Percentiles rank a stretch among this genome's conserved stretches.
These are phyloP conservation scores for Ganoderma meredithae DNA, from an alignment of 1,284 basidiomycete species.

Conservation along the genomic window DNA sequence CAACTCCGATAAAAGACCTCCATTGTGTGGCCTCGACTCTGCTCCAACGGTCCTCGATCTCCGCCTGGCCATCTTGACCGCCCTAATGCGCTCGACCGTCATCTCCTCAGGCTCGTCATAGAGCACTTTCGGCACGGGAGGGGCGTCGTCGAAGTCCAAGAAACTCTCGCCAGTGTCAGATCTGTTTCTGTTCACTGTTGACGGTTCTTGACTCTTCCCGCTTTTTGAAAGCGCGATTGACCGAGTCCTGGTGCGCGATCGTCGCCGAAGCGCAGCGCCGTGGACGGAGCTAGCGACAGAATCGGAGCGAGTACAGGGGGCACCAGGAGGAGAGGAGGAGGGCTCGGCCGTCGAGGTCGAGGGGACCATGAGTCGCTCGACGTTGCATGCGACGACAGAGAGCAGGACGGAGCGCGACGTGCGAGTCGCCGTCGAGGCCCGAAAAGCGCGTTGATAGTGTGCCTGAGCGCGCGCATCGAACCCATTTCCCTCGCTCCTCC, in stretches of 20 bases:
- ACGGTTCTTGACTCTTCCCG: slow-evolving; percentile 32
- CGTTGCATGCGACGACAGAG: slow-evolving; percentile 37
- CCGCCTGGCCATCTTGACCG: slow-evolving; percentile 26
- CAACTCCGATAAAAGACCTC: slow-evolving; percentile 21
- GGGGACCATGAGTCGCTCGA: slow-evolving; percentile 40
- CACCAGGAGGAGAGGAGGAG: slow-evolving; percentile 26
- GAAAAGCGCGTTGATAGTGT: slow-evolving; percentile 10
- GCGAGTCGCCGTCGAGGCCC: slow-evolving; percentile 28
- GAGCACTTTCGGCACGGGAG: slow-evolving; percentile 33
- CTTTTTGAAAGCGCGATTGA: slow-evolving; percentile 35
- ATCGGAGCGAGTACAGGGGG: slow-evolving; percentile 47
- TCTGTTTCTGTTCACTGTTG: slow-evolving; percentile 23
- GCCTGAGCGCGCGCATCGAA: slow-evolving; percentile 3
- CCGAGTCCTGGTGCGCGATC: slow-evolving; percentile 43
- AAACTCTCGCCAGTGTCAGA: slow-evolving; percentile 31
- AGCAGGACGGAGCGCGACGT: slow-evolving; percentile 5
- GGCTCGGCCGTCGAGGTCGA: slow-evolving; percentile 27
- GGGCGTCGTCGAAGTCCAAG: slow-evolving; percentile 30
- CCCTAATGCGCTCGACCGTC: slow-evolving; percentile 15
- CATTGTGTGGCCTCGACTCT: slow-evolving; percentile 14
- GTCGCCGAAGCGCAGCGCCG: slow-evolving; percentile 39
- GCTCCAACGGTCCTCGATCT: slow-evolving; percentile 28
- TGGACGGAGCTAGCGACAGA: slow-evolving; percentile 51
- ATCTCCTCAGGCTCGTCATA: slow-evolving; percentile 35
- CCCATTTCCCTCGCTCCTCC: neutral